These are phyloP conservation scores for Candida parachauliodes DNA, from an alignment of 805 yeast species.

Conservation along the genomic window DNA sequence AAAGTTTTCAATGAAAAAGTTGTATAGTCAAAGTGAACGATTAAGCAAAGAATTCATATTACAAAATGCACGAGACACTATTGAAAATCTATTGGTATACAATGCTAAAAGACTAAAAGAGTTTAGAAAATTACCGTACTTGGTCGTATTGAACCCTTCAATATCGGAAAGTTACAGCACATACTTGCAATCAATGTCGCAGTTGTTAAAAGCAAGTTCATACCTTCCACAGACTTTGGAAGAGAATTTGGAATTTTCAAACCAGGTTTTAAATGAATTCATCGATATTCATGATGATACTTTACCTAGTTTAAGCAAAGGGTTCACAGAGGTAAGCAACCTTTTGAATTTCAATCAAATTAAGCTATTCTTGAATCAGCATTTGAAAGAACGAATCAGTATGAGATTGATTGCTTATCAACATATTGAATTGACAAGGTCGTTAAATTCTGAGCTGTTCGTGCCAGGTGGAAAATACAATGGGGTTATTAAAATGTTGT, in stretches of 20 bases:
- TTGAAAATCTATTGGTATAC: constrained; percentile 52
- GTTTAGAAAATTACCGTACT: constrained; percentile 74
- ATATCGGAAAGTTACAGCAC: constrained; percentile 72
- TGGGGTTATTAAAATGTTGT: constrained; percentile 60
- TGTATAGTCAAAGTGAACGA: constrained; percentile 40
- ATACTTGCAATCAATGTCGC: constrained; percentile 64
- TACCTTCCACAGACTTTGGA: constrained; percentile 42
- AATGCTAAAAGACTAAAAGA: constrained; percentile 71
- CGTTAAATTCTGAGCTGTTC: constrained; percentile 31
- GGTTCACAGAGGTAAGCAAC: constrained; percentile 64
- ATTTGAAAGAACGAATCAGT: constrained; percentile 78
- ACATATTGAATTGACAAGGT: constrained; percentile 59
- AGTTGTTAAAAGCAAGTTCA: constrained; percentile 30
- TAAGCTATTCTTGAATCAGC: constrained; percentile 65
- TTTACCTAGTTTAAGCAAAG: constrained; percentile 74
- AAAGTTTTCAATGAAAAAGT: constrained; percentile 47
- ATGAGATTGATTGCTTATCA: constrained; percentile 87
- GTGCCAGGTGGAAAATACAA: constrained; percentile 54
- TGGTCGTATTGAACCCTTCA: constrained; percentile 82
- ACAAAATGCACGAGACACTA: constrained; percentile 51
- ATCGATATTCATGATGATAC: constrained; percentile 82
- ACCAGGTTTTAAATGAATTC: constrained; percentile 49
- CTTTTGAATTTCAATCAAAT: constrained; percentile 47
- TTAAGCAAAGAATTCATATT: constrained; percentile 37
- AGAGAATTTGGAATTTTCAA: constrained; percentile 53